Percentiles rank a stretch among this genome's conserved stretches.
Conservation (phyloP, 257 asterid species). For the Nicotiana otophora region DNA sequence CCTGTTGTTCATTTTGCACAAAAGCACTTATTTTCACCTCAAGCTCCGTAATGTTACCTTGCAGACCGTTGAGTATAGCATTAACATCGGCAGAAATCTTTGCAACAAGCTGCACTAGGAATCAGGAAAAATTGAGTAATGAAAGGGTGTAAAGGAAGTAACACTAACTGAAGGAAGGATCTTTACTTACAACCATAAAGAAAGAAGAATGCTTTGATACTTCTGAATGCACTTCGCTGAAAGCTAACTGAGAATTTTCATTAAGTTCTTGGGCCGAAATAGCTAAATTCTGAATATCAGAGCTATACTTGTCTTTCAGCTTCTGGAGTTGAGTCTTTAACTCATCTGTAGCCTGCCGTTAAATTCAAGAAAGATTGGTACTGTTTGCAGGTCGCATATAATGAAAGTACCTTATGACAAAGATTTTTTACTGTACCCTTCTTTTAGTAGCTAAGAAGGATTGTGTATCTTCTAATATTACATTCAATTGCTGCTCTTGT, state of each 20-base stretch:
- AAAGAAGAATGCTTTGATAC: constrained; percentile 35
- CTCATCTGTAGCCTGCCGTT: constrained; percentile 36
- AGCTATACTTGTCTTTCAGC: constrained; percentile 22
- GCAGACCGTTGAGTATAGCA: constrained; percentile 28
- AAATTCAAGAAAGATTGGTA: constrained; percentile 7
- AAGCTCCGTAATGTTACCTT: constrained; percentile 27
- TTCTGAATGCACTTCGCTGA: constrained; percentile 36
- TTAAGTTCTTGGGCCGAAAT: constrained; percentile 33
- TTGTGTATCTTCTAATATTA: constrained; percentile 33
- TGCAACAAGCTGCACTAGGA: constrained; percentile 28
- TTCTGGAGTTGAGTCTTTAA: constrained; percentile 28
- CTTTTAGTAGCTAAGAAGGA: constrained; percentile 35
- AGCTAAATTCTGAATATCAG: constrained; percentile 30
- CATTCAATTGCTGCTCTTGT: constrained; percentile 39
- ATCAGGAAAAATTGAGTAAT: not conserved
- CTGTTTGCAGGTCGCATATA: not conserved
- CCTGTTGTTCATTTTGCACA: constrained; percentile 39
- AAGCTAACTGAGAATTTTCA: constrained; percentile 30
- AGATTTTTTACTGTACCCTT: constrained; percentile 23
- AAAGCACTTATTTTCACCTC: constrained; percentile 28
- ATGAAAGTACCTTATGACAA: not conserved
- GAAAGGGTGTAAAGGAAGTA: not conserved
- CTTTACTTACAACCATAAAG: constrained; percentile 30
- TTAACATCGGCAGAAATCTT: constrained; percentile 32
- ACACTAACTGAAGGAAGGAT: not conserved